phyloP scores from a whole-genome alignment of 163 green algal genomes.

The Botryococcus braunii region DNA sequence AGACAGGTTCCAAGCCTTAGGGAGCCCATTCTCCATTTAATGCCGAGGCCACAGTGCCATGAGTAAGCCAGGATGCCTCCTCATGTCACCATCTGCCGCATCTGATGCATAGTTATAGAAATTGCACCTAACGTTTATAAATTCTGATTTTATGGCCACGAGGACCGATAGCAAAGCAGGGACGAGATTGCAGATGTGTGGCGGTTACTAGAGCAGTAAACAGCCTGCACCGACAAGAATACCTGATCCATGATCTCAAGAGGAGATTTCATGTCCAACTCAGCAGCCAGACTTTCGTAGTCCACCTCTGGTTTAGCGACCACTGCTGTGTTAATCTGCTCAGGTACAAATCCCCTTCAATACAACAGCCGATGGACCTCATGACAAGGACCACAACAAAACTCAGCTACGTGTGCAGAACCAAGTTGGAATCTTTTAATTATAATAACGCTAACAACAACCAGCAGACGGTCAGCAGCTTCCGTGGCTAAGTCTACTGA shows the following conservation, averaged over 20 bases:
- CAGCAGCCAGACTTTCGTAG: slow-evolving; percentile 48
- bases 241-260: slow-evolving; percentile 93
- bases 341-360: too few relatives aligned
- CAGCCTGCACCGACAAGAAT: background rate
- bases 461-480: too few relatives aligned
- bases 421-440: too few relatives aligned
- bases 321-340: slow-evolving; percentile 1
- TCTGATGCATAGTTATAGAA: background rate
- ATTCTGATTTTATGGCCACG: background rate
- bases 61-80: background rate
- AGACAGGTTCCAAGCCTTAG: background rate
- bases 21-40: background rate
- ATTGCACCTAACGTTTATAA: background rate
- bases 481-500: too few relatives aligned
- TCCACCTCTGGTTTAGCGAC: slow-evolving; percentile 23
- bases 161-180: background rate
- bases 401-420: too few relatives aligned
- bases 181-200: background rate
- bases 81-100: background rate
- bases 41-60: background rate
- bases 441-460: too few relatives aligned
- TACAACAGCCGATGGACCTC: too few relatives aligned
- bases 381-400: too few relatives aligned
- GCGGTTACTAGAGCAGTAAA: background rate
- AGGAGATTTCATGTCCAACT: slow-evolving; percentile 72